phyloP scores from a whole-genome alignment of 192 early-diverging fungal genomes.

The Funneliformis geosporum region DNA sequence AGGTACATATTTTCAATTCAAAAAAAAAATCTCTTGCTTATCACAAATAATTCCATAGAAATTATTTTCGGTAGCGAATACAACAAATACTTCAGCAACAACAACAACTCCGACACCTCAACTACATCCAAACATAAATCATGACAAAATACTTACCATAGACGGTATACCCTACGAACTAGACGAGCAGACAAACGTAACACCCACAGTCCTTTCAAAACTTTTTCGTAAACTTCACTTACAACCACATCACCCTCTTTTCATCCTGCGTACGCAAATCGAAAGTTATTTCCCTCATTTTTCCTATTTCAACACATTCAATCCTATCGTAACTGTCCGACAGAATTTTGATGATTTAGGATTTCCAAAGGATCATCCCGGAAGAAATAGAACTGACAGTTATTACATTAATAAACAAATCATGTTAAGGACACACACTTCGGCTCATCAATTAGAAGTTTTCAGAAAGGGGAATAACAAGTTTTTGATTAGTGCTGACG shows the following conservation, averaged over 20 bases:
- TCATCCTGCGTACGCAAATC: slow-evolving; percentile 80
- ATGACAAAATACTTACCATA: slow-evolving; percentile 35
- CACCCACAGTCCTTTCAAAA: slow-evolving; percentile 74
- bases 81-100: background rate
- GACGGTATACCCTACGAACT: slow-evolving; percentile 42
- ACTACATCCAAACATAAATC: background rate
- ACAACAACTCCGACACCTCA: background rate
- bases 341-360: slow-evolving; percentile 94
- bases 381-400: slow-evolving; percentile 81
- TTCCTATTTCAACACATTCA: slow-evolving; percentile 62
- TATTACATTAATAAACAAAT: slow-evolving; percentile 86
- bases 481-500: slow-evolving; percentile 94
- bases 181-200: slow-evolving; percentile 80
- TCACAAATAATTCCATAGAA: background rate
- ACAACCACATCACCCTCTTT: slow-evolving; percentile 80
- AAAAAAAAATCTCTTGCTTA: background rate
- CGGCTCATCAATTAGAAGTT: slow-evolving; percentile 89
- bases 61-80: background rate
- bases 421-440: slow-evolving; percentile 90
- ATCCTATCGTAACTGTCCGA: slow-evolving; percentile 79
- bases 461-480: slow-evolving; percentile 62
- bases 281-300: slow-evolving; percentile 72
- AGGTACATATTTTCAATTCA: slow-evolving; percentile 23
- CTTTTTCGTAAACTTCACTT: slow-evolving; percentile 75
- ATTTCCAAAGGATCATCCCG: slow-evolving; percentile 80